Base-by-base conservation (phyloP, 2,329 filamentous ascomycete species). In the Fusarium mundagurra region DNA sequence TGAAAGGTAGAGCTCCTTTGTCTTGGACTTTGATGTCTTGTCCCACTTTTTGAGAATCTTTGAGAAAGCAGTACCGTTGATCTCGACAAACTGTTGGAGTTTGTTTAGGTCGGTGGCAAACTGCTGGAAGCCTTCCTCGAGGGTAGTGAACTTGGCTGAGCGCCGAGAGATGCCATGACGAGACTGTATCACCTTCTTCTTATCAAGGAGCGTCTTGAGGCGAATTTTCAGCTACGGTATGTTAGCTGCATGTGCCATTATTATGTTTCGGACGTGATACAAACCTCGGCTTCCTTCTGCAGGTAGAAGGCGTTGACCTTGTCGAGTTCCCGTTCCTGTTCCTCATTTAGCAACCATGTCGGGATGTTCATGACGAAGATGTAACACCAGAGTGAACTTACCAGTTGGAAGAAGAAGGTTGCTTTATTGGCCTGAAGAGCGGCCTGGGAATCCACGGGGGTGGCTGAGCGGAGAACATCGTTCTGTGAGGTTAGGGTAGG, bases 21-120 rank as follows among this genome's bases (percentile, higher is more conserved):
- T 98, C 83, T 96, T 96, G 59, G 96, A 98, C 88, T 98, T 99
- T 76, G 96, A 98, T 3, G 95, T 98, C 89, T 99, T 99, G 85
- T 99, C 96, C 96, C 96, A 99, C 90, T 99, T 99, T 85, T 99
- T 99, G 73, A 99, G 86, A 68, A 99, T 99, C 83, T 99, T 99
- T 34, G 96, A 98, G 82, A 98, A 98, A 22, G 95, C 96, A 4
- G 94, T 98, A 79, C 96, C 96, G 81, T 99, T 99, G 81, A 98
- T 94, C 83, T 98, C 96, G 74, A 99, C 95, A 83, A 98, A 99
- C 86, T 98, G 96, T 86, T 98, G 95, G 22, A 99, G 89, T 84
- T 99, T 99, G 85, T 98, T 98, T 51, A 99, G 85, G 81, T 99
- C 96, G 80, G 94, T 96, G 80, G 95, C 95, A 82, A 99, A 99